These are phyloP conservation scores for Gloeostereum incarnatum DNA, from an alignment of 768 basidiomycete species.

Conservation along the genomic window DNA sequence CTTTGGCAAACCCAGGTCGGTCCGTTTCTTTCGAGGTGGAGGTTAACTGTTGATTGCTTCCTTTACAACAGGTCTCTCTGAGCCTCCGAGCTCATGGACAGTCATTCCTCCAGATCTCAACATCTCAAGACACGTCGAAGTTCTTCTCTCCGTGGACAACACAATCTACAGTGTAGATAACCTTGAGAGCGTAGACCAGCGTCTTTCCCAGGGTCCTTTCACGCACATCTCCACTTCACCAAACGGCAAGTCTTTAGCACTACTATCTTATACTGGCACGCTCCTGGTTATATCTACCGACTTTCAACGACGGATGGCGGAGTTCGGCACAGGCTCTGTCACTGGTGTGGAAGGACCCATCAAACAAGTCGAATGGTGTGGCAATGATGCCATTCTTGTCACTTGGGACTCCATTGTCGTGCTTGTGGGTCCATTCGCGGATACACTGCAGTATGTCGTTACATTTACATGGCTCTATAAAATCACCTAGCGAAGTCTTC, in stretches of 20 bases:
- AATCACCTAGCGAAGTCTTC: conserved; percentile 2
- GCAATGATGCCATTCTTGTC: conserved; percentile 87
- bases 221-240: conserved; percentile 83
- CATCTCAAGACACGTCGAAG: conserved; percentile 84
- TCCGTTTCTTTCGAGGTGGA: conserved; percentile 5
- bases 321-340: conserved; percentile 64
- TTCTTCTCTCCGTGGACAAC: conserved; percentile 71
- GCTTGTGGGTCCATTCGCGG: conserved; percentile 89
- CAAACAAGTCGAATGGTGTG: conserved; percentile 87
- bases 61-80: conserved; percentile 46
- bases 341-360: conserved; percentile 48
- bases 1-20: conserved; percentile 69
- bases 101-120: conserved; percentile 86
- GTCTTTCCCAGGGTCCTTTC: conserved; percentile 84
- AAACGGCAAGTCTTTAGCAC: conserved; percentile 85
- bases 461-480: neutral
- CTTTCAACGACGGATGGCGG: conserved; percentile 82
- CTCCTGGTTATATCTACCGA: conserved; percentile 95
- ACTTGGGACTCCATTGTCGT: conserved; percentile 73
- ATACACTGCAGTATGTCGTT: conserved; percentile 63
- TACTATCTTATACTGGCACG: conserved; percentile 61
- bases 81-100: conserved; percentile 79
- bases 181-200: conserved; percentile 82
- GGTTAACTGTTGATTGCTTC: conserved; percentile 1
- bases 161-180: conserved; percentile 86